Evolutionary conservation across 208 protist species (phyloP), one percentile per base, ranked within the genome.

Genomic region (Endotrypanum monterogeii): DNA sequence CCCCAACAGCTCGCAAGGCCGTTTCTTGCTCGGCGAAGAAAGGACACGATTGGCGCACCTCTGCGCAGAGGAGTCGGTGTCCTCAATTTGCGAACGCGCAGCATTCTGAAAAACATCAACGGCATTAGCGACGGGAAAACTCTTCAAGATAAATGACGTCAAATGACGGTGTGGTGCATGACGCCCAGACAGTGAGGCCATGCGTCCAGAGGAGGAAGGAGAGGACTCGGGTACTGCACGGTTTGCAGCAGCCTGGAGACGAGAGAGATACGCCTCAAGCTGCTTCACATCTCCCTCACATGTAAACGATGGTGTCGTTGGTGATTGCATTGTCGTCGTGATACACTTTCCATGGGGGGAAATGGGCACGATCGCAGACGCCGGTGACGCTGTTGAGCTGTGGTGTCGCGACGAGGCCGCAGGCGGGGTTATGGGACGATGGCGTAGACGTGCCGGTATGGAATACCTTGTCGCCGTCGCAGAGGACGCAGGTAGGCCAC

Each of bases 181-280:
- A 20, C 20, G 35, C 58, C 28, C 58, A 32, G 9, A 37, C 3
- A 48, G 28, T n/a, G 58, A 23, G 7, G 18, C 23, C 41, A 8
- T 11, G 37, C 35, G 20, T 11, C 1, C 25, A 37, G 58, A 65
- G 20, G 20, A 37, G 6, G 18, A 16, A 37, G 58, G 46, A 16
- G 20, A 37, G 6, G 18, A 16, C 37, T 18, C 58, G 39, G 37
- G 37, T 14, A 32, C 16, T 9, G 20, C 37, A 37, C 58, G 58
- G 32, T 48, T 65, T 5, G 58, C 58, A 65, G 58, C 58, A 37
- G 58, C 32, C 58, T 65, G 58, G 37, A 65, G 58, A 18, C 35
- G 58, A 65, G 58, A 37, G 58, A 65, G 37, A 48, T 46, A 65
- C 23, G 58, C 37, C 37, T 65, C 58, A 20, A 65, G 58, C 2